Base-by-base conservation (phyloP, 2,329 filamentous ascomycete genomes). In the Ophiostoma sp. region DNA sequence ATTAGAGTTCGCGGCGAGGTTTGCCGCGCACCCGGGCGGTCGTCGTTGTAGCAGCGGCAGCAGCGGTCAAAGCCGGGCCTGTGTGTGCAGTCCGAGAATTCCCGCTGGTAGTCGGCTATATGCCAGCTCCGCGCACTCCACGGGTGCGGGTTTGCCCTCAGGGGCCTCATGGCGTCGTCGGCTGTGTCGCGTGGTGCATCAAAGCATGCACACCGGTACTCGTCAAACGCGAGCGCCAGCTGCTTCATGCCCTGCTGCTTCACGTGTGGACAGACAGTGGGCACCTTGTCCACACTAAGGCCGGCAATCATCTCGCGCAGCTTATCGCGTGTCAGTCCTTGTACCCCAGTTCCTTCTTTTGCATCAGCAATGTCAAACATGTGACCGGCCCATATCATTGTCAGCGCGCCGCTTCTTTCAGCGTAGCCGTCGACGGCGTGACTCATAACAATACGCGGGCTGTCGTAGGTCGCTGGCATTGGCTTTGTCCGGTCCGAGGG, bases 1-100 rank as follows among this genome's bases (percentile, higher is more conserved):
- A 62, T 62, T 16, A 62, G 58, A 5, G 58, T 62, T 5, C 58
- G 58, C 12, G 38, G 12, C 38, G 58, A 62, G 14, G 58, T 62
- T 14, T 62, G 36, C 36, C 12, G 58, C 2, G 36, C 58, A 1
- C 14, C 58, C 2, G 36, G 14, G 12, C 36, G 58, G 3, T 41
- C 36, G 58, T 62, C 58, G 38, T 62, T 62, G 36, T 41, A 62
- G 38, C 58, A 62, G 12, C 58, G 58, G 36, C 58, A 62, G 58
- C 58, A 62, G 12, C 14, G 1, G 1, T 40, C 58, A 3, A 16
- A 62, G 58, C 58, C 58, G 14, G 58, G 58, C 58, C 8, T 11
- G 58, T 62, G 58, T 2, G 8, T 4, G 5, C 58, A 62, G 58
- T 14, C 9, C 12, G 27, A 8, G 58, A 40, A 6, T 5, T 40